These are phyloP conservation scores for Mycena galopus DNA, from an alignment of 768 basidiomycete genomes.

Conservation along the genomic window DNA sequence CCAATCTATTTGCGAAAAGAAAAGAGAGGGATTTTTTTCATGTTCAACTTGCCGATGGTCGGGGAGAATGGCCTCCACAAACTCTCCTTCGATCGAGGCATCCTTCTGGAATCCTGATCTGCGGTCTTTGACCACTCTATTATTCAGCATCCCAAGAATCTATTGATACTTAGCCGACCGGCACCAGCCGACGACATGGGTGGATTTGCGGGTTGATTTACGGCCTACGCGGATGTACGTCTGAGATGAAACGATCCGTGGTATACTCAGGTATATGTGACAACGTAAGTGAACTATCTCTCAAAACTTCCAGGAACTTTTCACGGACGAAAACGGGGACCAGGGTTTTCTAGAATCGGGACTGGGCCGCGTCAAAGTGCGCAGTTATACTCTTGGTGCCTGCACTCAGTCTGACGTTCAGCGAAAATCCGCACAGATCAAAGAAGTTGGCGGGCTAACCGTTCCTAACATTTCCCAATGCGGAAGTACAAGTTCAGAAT, in stretches of 20 bases:
- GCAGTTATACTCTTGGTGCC: neutral
- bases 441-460: slow-evolving; percentile 5
- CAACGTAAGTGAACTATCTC: neutral
- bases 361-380: neutral
- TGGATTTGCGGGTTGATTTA: slow-evolving; percentile 10
- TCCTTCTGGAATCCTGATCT: neutral
- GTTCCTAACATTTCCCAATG: slow-evolving; percentile 25
- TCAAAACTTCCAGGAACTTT: neutral
- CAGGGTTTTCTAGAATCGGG: neutral
- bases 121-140: neutral
- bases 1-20: no score
- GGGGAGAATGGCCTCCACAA: neutral
- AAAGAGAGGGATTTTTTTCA: neutral
- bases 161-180: slow-evolving; percentile 2
- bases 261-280: neutral
- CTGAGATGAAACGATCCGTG: slow-evolving; percentile 14
- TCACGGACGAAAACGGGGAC: neutral
- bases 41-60: neutral
- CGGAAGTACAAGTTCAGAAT: slow-evolving; percentile 25
- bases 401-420: neutral
- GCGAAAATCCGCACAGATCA: neutral
- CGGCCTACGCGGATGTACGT: slow-evolving; percentile 15
- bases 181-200: slow-evolving; percentile 16
- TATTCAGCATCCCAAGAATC: neutral
- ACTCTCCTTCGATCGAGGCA: neutral